Evolutionary conservation across 2,329 filamentous ascomycete species (phyloP).

Genomic region (Colletotrichum australisinense): DNA sequence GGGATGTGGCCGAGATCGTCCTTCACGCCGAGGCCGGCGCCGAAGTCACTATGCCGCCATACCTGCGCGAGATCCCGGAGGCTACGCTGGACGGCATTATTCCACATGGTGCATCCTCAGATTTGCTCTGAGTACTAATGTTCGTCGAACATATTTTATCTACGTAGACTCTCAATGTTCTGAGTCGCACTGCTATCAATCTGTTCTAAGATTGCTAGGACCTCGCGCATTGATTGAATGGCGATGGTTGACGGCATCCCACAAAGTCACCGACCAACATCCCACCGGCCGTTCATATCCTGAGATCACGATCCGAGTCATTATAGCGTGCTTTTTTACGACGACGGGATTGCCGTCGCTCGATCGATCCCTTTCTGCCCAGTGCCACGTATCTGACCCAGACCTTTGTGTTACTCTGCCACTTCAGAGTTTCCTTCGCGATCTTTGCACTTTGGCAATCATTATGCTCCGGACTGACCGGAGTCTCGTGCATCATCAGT

Average conservation of each 20-base stretch:
- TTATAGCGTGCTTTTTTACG: neutral
- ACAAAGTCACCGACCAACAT: neutral
- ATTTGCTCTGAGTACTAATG: too few species aligned
- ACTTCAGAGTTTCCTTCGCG: neutral
- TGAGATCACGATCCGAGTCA: neutral
- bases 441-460: neutral
- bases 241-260: neutral
- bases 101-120: too few species aligned
- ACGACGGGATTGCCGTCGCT: neutral
- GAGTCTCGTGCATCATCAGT: neutral
- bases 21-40: neutral
- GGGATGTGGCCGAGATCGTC: neutral
- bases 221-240: too few species aligned
- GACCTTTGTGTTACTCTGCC: neutral
- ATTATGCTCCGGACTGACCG: too few species aligned
- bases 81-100: neutral
- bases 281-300: neutral
- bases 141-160: too few species aligned
- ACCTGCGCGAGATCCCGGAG: neutral
- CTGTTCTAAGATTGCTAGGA: too few species aligned
- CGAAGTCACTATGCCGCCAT: neutral
- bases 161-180: too few species aligned
- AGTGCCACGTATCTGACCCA: neutral
- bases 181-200: too few species aligned
- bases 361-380: neutral